Evolutionary conservation across 2,329 filamentous ascomycete species (phyloP), one percentile per base, ranked within the genome.

Genomic region (Ophiostoma angusticollis): DNA sequence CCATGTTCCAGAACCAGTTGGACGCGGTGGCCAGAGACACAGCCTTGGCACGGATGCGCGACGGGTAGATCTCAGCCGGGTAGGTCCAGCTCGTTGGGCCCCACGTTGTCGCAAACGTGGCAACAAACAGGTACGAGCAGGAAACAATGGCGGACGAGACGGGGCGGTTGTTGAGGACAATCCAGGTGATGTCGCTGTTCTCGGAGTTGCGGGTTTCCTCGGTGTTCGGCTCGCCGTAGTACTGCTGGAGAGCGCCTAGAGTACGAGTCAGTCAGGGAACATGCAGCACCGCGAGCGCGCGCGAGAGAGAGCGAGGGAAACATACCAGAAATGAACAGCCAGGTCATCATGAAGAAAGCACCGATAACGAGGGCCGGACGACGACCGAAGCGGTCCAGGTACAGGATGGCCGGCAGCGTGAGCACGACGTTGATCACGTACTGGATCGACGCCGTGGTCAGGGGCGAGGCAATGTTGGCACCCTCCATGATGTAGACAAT

Each of bases 111-210:
- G 80, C 80, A 49, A 72, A 84, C 1, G 70, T 73, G 3, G 77
- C 78, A 13, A 84, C 78, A 49, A 84, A 82, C 14, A 84, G 70
- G 51, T 83, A 84, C 1, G 78, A 78, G 59, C 72, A 80, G 9
- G 78, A 76, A 34, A 78, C 77, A 33, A 86, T 69, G 13, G 67
- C 79, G 42, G 71, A 71, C 3, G 76, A 76, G 1, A 70, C 65
- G 0, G 65, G 52, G 3, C 63, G 58, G 46, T 72, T 67, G 41
- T 65, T 54, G 29, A 62, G 37, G 24, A 78, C 62, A 16, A 74
- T 59, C 73, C 73, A 78, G n/a, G 68, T 69, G 24, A 76, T 68
- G 35, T 67, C 60, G 14, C 56, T 53, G 46, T 67, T 65, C 14
- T 51, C 44, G 1, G 60, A 53, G 23, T 57, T 64, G 19, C 51